Evolutionary conservation across 371 early-diverging fungal genomes (phyloP).

Genomic region (Dinochytrium kinnereticum): DNA sequence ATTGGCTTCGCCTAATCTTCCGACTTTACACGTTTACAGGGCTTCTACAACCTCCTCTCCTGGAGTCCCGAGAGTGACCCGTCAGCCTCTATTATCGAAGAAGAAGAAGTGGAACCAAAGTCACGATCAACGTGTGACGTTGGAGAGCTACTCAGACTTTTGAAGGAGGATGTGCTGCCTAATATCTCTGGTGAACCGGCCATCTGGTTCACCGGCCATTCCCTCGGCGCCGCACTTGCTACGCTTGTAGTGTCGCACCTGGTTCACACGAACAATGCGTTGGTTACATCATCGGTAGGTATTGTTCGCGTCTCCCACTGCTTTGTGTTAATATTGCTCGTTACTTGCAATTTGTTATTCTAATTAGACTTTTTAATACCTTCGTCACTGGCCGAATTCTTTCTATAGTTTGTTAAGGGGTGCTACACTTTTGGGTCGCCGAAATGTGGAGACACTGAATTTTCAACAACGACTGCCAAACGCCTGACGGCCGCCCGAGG

Average conservation of each 20-base stretch:
- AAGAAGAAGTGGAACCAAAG: background rate
- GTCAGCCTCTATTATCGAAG: background rate
- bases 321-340: background rate
- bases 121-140: slow-evolving; percentile 4
- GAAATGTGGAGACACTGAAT: slow-evolving; percentile 38
- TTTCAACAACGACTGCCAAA: slow-evolving; percentile 23
- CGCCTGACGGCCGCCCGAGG: slow-evolving; percentile 22
- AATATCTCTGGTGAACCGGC: slow-evolving; percentile 9
- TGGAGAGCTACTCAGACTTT: slow-evolving; percentile 5
- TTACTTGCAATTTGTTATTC: background rate
- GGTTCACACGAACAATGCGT: slow-evolving; percentile 14
- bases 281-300: slow-evolving; percentile 21
- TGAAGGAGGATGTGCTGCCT: slow-evolving; percentile 17
- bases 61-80: slow-evolving; percentile 5
- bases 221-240: slow-evolving; percentile 28
- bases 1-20: background rate
- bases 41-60: slow-evolving; percentile 30
- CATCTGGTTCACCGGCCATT: slow-evolving; percentile 41
- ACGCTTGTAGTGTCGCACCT: slow-evolving; percentile 34
- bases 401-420: slow-evolving; percentile 27
- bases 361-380: background rate
- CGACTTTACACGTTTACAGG: slow-evolving; percentile 1
- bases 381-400: background rate
- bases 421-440: slow-evolving; percentile 38
- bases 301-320: background rate